These are phyloP conservation scores for Rhodotorula sp. DNA, from an alignment of 1,284 basidiomycete genomes.

Conservation along the genomic window DNA sequence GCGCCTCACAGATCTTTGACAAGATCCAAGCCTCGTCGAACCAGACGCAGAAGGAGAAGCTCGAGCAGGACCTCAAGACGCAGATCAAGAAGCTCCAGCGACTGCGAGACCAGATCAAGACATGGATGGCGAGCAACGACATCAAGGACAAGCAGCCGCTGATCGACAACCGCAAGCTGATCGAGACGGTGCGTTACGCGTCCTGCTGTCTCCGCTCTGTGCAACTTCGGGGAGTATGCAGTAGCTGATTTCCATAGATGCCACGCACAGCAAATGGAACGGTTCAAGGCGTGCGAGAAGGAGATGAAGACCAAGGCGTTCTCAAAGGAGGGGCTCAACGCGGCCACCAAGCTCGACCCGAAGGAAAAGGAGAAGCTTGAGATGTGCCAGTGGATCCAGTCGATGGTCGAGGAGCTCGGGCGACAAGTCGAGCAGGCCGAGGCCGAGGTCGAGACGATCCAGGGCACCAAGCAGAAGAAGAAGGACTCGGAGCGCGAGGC, in stretches of 20 bases:
- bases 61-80: conserved; percentile 90
- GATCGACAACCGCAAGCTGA: conserved; percentile 89
- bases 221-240: no score
- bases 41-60: conserved; percentile 95
- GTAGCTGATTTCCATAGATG: no score
- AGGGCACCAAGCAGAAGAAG: conserved; percentile 82
- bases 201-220: neutral
- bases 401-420: conserved; percentile 85
- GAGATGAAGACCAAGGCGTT: conserved; percentile 99
- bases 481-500: conserved; percentile 68
- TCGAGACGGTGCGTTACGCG: conserved; percentile 81
- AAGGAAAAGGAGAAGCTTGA: conserved; percentile 96
- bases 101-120: conserved; percentile 97
- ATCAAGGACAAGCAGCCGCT: conserved; percentile 98
- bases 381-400: conserved; percentile 80
- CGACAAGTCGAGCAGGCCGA: conserved; percentile 93
- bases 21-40: conserved; percentile 91
- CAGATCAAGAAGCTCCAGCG: conserved; percentile 99
- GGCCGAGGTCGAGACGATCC: conserved; percentile 89
- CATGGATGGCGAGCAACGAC: conserved; percentile 96
- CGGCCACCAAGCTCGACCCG: conserved; percentile 91
- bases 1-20: conserved; percentile 68
- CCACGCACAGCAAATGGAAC: conserved; percentile 93
- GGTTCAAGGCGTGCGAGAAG: conserved; percentile 99
- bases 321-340: conserved; percentile 96